Conservation (phyloP, 176 grass and related monocot species). For the Rhipidocladum racemiflorum region DNA sequence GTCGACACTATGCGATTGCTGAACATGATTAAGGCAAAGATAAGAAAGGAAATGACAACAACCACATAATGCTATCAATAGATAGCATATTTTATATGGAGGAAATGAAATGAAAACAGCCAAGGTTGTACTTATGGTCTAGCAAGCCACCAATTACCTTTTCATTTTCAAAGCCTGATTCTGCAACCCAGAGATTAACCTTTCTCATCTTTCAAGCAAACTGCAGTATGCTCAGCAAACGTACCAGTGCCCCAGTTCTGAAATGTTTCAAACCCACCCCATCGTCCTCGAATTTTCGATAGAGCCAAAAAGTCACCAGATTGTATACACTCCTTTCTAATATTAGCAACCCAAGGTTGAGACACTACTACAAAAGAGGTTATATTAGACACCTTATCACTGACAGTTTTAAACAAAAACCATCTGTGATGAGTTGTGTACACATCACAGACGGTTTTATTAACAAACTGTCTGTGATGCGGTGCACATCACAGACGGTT, state of each 20-base stretch:
- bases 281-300: conserved; percentile 89
- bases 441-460: too few species aligned
- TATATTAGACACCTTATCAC: too few species aligned
- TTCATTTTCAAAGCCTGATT: conserved; percentile 93
- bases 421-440: too few species aligned
- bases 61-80: too few species aligned
- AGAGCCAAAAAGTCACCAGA: conserved; percentile 91
- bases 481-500: too few species aligned
- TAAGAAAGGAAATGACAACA: conserved; percentile 1
- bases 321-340: conserved; percentile 66
- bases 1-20: not conserved
- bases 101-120: not conserved
- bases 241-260: conserved; percentile 97
- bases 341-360: conserved; percentile 54
- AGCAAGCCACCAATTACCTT: conserved; percentile 47
- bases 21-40: conserved; percentile 9
- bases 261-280: conserved; percentile 93
- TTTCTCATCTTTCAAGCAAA: conserved; percentile 83
- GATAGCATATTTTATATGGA: not conserved
- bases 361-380: too few species aligned
- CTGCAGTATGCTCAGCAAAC: conserved; percentile 94
- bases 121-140: not conserved
- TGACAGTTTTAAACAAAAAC: too few species aligned
- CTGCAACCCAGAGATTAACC: conserved; percentile 83
- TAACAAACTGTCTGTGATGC: too few species aligned